Percentiles rank a stretch among this genome's conserved stretches.
Conservation (phyloP, 192 early-diverging fungal genomes). For the Chytriomyces sp. region DNA sequence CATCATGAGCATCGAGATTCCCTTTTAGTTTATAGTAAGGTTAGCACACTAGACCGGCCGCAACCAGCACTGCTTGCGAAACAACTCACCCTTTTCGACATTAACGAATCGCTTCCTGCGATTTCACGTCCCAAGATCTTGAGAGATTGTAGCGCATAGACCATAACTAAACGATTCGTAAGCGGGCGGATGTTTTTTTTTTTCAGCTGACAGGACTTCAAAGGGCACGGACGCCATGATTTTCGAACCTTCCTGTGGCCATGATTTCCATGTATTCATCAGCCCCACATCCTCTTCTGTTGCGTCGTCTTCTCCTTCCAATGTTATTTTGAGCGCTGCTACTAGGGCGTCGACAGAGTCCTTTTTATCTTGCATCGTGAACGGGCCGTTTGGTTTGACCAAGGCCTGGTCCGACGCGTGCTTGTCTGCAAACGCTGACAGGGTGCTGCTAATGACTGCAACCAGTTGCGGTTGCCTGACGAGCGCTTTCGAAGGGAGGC, state of each 20-base stretch:
- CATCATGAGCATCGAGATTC: conserved; percentile 43
- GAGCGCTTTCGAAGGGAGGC: conserved; percentile 8
- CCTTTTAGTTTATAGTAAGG: conserved; percentile 26
- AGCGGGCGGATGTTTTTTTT: neutral
- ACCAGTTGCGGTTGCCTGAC: conserved; percentile 6
- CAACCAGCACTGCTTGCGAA: neutral
- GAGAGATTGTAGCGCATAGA: conserved; percentile 57
- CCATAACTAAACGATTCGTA: conserved; percentile 44
- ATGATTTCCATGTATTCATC: neutral
- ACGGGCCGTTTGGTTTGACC: conserved; percentile 5
- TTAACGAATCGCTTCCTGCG: conserved; percentile 62
- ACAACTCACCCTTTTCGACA: conserved; percentile 56
- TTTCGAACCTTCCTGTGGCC: conserved; percentile 22
- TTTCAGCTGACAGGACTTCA: neutral
- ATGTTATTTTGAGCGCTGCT: neutral
- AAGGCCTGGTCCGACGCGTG: conserved; percentile 16
- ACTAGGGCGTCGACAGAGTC: conserved; percentile 27
- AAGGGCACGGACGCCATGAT: neutral
- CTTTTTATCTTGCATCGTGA: neutral
- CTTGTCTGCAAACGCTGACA: conserved; percentile 11
- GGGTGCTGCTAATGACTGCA: neutral
- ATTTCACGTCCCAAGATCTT: conserved; percentile 65
- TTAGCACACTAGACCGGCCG: neutral
- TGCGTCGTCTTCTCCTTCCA: neutral
- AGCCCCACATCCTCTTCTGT: neutral